Evolutionary conservation across 192 early-diverging fungal species (phyloP).

Genomic region (Piromyces finnis): DNA sequence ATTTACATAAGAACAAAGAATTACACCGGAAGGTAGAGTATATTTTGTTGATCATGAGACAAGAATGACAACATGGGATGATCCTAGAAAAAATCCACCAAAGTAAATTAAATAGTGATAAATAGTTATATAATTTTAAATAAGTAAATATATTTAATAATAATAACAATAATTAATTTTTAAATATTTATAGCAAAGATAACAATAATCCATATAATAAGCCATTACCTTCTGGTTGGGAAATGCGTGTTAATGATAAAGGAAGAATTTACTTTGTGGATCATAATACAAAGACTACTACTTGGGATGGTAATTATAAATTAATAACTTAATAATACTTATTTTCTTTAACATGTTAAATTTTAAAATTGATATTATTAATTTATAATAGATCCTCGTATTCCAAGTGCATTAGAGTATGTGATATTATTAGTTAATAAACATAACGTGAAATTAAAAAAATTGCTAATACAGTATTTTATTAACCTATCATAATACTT

Average conservation of each 20-base stretch:
- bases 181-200: neutral
- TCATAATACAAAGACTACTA: constrained; percentile 94
- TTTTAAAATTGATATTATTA: too few relatives aligned
- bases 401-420: neutral
- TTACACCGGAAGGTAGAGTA: constrained; percentile 21
- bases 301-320: constrained; percentile 60
- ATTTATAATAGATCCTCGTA: neutral
- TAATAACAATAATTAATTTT: too few relatives aligned
- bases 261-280: constrained; percentile 96
- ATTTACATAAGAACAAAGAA: neutral
- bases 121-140: too few relatives aligned
- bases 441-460: too few relatives aligned
- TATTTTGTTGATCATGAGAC: constrained; percentile 99
- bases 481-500: neutral
- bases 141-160: too few relatives aligned
- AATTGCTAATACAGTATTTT: too few relatives aligned
- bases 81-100: constrained; percentile 42
- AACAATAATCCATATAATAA: neutral
- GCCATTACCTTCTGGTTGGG: constrained; percentile 85
- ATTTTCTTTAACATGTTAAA: too few relatives aligned
- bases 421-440: too few relatives aligned
- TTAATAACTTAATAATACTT: too few relatives aligned
- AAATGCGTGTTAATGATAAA: constrained; percentile 90
- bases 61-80: constrained; percentile 98
- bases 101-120: neutral